Percentiles rank a stretch among this genome's conserved stretches.
Evolutionary conservation across 1,284 basidiomycete genomes (phyloP).

Genomic region (Fomitiporia mediterranea): DNA sequence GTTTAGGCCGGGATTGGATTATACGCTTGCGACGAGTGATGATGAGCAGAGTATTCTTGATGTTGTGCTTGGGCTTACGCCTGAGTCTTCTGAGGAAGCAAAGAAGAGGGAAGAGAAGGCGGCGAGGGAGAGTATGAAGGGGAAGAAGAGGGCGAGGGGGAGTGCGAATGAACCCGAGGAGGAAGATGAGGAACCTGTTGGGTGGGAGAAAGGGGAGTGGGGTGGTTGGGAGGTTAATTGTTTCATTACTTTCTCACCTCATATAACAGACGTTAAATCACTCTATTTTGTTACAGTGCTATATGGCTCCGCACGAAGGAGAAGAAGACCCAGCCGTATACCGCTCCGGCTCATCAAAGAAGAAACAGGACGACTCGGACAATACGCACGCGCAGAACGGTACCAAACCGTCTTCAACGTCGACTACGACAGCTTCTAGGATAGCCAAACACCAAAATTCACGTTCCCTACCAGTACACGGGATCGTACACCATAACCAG

Average conservation of each 20-base stretch:
- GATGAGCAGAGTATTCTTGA: conserved; percentile 82
- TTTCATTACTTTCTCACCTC: conserved; percentile 25
- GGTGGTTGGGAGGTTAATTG: conserved; percentile 85
- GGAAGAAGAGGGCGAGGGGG: conserved; percentile 26
- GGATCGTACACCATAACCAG: no score
- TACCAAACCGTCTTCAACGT: no score
- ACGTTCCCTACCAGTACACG: no score
- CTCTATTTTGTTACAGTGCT: conserved; percentile 52
- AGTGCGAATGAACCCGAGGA: conserved; percentile 25
- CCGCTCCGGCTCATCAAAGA: conserved; percentile 60
- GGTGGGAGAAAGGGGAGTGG: conserved; percentile 78
- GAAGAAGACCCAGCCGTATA: conserved; percentile 95
- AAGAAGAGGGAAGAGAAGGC: conserved; percentile 29
- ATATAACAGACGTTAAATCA: conserved; percentile 10
- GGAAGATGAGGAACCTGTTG: conserved; percentile 31
- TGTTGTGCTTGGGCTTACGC: conserved; percentile 87
- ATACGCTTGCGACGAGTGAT: conserved; percentile 90
- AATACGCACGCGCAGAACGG: conserved; percentile 23
- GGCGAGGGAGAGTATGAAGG: conserved; percentile 24
- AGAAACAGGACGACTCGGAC: conserved; percentile 30
- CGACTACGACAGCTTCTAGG: no score
- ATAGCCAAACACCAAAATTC: no score
- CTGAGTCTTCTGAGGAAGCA: conserved; percentile 46
- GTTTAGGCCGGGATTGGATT: conserved; percentile 92
- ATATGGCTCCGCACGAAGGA: conserved; percentile 91